A percentile compares a stretch with the other conserved stretches of the same genome.
phyloP scores from a whole-genome alignment of 306 rosid genomes.

The Neltuma alba region DNA sequence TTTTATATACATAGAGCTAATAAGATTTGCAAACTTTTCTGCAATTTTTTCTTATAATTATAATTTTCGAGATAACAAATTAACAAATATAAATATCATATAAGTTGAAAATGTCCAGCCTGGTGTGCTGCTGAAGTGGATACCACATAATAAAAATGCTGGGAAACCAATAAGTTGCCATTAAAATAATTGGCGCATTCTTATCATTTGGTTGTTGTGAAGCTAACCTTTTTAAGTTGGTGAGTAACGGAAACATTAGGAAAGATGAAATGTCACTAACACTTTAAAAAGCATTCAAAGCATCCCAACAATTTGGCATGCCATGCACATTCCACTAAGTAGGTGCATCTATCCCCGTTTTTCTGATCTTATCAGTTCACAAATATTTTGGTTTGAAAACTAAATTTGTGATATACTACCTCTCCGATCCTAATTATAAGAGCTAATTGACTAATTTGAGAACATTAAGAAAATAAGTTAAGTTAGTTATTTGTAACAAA shows the following conservation, averaged over 20 bases:
- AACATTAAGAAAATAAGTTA: too few species aligned
- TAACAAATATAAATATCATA: neutral
- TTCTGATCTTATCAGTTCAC: neutral
- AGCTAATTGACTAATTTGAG: too few species aligned
- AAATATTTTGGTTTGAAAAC: too few species aligned
- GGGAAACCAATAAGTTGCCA: neutral
- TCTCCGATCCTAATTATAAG: too few species aligned
- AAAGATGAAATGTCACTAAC: slow-evolving; percentile 11
- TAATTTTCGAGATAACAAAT: neutral
- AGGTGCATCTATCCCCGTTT: slow-evolving; percentile 34
- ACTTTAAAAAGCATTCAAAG: neutral
- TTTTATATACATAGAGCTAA: too few species aligned
- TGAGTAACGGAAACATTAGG: slow-evolving; percentile 28
- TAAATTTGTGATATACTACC: too few species aligned
- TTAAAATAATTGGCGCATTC: neutral
- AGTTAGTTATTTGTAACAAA: too few species aligned
- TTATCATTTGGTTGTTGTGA: neutral
- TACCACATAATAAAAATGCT: neutral
- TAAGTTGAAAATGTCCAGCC: neutral
- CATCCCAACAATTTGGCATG: slow-evolving; percentile 1
- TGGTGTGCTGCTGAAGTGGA: neutral
- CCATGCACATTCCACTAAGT: neutral
- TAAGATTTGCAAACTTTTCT: too few species aligned
- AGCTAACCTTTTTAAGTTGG: slow-evolving; percentile 17
- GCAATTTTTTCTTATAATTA: too few species aligned